Percentiles rank a stretch among this genome's conserved stretches.
These are phyloP conservation scores for Rosa hybrid DNA, from an alignment of 331 rosid species.

Conservation along the genomic window DNA sequence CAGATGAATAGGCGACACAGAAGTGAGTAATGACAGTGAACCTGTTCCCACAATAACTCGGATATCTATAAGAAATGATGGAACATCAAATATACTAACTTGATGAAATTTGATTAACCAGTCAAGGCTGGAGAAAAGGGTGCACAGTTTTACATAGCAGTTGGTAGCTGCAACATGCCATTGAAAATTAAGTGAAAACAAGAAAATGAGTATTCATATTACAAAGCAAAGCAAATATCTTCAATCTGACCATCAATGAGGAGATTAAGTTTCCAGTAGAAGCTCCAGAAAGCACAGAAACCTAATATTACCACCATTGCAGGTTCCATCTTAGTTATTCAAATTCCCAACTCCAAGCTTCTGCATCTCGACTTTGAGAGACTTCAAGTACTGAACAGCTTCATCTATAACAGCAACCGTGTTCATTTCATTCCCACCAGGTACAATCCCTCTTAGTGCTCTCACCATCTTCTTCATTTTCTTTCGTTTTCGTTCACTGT, in stretches of 20 bases:
- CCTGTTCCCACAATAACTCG: not conserved
- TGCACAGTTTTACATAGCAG: slow-evolving; percentile 14
- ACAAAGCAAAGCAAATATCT: slow-evolving; percentile 10
- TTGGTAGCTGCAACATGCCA: slow-evolving; percentile 11
- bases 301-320: slow-evolving; percentile 12
- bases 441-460: slow-evolving; percentile 68
- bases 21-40: not conserved
- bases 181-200: not conserved
- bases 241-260: not conserved
- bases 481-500: slow-evolving; percentile 50
- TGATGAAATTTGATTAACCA: not conserved
- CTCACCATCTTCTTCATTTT: slow-evolving; percentile 87
- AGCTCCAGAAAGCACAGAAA: slow-evolving; percentile 10
- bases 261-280: not conserved
- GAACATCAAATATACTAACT: not conserved
- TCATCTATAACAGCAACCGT: slow-evolving; percentile 70
- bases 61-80: not conserved
- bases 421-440: slow-evolving; percentile 78
- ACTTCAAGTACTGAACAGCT: slow-evolving; percentile 86
- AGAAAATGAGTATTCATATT: slow-evolving; percentile 7
- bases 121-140: slow-evolving; percentile 3
- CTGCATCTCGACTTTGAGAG: slow-evolving; percentile 87
- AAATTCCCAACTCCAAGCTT: slow-evolving; percentile 56
- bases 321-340: slow-evolving; percentile 25
- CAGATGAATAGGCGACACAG: not conserved